Evolutionary conservation across 345 rosid genomes (phyloP), one percentile per base, ranked within the genome.

Genomic region (Hibiscus tridactylites): DNA sequence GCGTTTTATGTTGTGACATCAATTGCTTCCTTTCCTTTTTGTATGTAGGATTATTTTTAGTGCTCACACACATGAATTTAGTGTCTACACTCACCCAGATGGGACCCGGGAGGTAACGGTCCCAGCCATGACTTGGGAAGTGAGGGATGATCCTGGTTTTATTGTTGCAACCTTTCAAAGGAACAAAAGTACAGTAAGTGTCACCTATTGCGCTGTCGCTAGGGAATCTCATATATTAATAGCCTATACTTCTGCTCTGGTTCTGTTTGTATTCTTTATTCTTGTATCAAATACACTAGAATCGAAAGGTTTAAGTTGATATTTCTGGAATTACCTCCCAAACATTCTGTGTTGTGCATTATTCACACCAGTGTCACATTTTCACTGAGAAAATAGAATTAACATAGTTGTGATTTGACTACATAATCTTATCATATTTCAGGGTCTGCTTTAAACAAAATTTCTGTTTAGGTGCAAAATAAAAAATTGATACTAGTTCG

Each of bases 81-180:
- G 80, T 75, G 89, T 85, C 65, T 75, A 79, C 73, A 80, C 78
- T 28, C 90, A 85, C 70, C 52, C 70, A 16, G 89, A 88, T 76
- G 89, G 93, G 63, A 86, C 88, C 3, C 89, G 82, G 1, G 90
- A 88, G 74, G 77, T 88, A 52, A 81, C 81, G 39, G 78, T 88
- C 59, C 87, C 90, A 26, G 69, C 88, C 73, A 83, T 86, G 89
- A 61, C 88, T 5, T 86, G 90, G 93, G 81, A 74, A 69, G 83
- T 79, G 28, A 83, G 84, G 78, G 83, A 79, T 73, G 82, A 81
- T 67, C 93, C 89, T 15, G 88, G 88, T 70, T 88, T 88, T 77
- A 63, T 83, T 33, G 58, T 85, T 65, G 89, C 89, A 33, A 81
- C 88, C 11, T 88, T 88, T 46, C 58, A 15, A 29, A 47, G 79